A percentile compares a stretch with the other conserved stretches of the same genome.
Conservation (phyloP, 2,329 filamentous ascomycete genomes). For the Triangularia verruculosa region DNA sequence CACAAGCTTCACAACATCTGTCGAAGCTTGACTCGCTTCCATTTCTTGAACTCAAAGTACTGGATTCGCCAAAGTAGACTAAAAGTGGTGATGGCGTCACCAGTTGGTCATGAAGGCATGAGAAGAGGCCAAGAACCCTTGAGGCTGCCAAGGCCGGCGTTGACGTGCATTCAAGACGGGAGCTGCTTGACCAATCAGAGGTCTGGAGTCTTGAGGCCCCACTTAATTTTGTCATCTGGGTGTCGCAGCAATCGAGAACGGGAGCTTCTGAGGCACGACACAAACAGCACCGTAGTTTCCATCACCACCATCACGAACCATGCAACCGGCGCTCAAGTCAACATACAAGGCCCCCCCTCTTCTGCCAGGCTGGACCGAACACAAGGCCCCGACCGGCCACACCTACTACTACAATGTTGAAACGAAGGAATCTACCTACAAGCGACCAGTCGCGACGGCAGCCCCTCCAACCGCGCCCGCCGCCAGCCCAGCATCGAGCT, state of each 20-base stretch:
- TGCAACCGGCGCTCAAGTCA: constrained; percentile 60
- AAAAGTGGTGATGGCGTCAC: background rate
- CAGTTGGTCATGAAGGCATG: too few relatives aligned
- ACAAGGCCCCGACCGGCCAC: constrained; percentile 84
- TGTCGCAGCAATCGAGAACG: too few relatives aligned
- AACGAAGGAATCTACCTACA: constrained; percentile 86
- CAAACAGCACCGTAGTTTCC: background rate
- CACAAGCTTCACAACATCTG: background rate
- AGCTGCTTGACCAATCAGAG: background rate
- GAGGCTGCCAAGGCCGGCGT: too few relatives aligned
- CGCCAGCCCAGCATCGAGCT: constrained; percentile 31
- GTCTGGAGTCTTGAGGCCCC: background rate
- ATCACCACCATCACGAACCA: constrained; percentile 49
- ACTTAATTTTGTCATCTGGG: background rate
- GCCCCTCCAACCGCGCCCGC: constrained; percentile 26
- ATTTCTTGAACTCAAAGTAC: too few relatives aligned
- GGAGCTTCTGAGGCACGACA: constrained; percentile 6
- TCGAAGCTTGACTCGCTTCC: too few relatives aligned
- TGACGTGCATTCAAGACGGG: too few relatives aligned
- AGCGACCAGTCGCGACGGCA: constrained; percentile 56
- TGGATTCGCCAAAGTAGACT: too few relatives aligned
- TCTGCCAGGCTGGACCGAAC: constrained; percentile 84
- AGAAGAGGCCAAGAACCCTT: too few relatives aligned
- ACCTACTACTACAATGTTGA: constrained; percentile 82
- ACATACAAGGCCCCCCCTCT: constrained; percentile 71